A percentile compares a stretch with the other conserved stretches of the same genome.
phyloP scores from a whole-genome alignment of 164 flowering plant species.

The Tetrastigma voinierianum region DNA sequence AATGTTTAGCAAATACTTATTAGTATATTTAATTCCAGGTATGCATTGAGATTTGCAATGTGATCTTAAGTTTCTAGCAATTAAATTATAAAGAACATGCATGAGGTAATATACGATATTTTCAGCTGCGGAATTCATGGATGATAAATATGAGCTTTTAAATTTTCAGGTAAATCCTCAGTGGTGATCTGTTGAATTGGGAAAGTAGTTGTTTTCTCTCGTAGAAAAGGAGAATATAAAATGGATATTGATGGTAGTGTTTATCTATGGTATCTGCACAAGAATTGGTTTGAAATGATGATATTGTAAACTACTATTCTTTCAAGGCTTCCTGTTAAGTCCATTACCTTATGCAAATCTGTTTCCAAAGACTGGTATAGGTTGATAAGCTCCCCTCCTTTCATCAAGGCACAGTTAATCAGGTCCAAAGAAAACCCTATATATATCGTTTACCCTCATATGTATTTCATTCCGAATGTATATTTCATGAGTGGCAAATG shows the following conservation, averaged over 20 bases:
- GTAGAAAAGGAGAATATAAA: background rate
- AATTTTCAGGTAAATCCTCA: too few relatives aligned
- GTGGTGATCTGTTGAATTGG: too few relatives aligned
- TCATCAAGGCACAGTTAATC: background rate
- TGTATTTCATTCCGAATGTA: background rate
- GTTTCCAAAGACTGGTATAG: background rate
- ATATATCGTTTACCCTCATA: slow-evolving; percentile 1
- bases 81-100: too few relatives aligned
- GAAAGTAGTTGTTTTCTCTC: background rate
- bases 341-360: background rate
- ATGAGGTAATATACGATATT: too few relatives aligned
- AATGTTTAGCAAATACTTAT: too few relatives aligned
- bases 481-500: background rate
- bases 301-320: background rate
- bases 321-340: background rate
- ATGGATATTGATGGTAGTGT: background rate
- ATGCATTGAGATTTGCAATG: too few relatives aligned
- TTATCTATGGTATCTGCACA: too few relatives aligned
- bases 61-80: too few relatives aligned
- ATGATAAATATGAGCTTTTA: too few relatives aligned
- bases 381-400: background rate
- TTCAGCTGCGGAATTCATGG: too few relatives aligned
- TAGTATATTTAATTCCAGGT: too few relatives aligned
- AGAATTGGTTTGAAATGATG: background rate
- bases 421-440: background rate